Evolutionary conservation across 2,329 filamentous ascomycete genomes (phyloP).

Genomic region (Apiospora arundinis): DNA sequence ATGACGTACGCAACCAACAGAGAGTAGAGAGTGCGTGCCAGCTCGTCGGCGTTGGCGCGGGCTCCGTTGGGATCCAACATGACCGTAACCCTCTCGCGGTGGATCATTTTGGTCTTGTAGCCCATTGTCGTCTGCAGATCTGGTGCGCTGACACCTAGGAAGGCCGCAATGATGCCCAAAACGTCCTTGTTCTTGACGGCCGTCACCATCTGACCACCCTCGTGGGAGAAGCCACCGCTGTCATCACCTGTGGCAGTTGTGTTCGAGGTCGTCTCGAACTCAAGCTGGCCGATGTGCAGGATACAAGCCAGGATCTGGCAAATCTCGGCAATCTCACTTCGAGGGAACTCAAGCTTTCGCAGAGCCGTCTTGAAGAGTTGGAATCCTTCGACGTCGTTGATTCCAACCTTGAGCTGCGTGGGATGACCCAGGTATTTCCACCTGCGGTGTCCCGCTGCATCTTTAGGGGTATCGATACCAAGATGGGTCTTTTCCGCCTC

Average conservation of each 20-base stretch:
- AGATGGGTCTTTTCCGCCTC: constrained; percentile 88
- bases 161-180: constrained; percentile 86
- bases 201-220: constrained; percentile 86
- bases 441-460: constrained; percentile 68
- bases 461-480: constrained; percentile 55
- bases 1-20: constrained; percentile 93
- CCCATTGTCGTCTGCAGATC: constrained; percentile 89
- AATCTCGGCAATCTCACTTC: constrained; percentile 93
- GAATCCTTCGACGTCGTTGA: constrained; percentile 95
- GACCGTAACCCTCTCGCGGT: constrained; percentile 95
- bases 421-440: constrained; percentile 98
- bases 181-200: constrained; percentile 94
- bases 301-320: constrained; percentile 94
- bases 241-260: constrained; percentile 85
- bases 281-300: constrained; percentile 95
- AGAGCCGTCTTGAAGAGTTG: constrained; percentile 97
- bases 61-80: constrained; percentile 95
- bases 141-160: constrained; percentile 81
- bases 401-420: constrained; percentile 94
- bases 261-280: constrained; percentile 83
- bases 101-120: constrained; percentile 96
- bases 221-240: constrained; percentile 94
- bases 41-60: constrained; percentile 88
- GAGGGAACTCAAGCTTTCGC: constrained; percentile 90
- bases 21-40: constrained; percentile 91